phyloP scores from a whole-genome alignment of 495 filamentous ascomycete genomes.

The Patellaria atrata region DNA sequence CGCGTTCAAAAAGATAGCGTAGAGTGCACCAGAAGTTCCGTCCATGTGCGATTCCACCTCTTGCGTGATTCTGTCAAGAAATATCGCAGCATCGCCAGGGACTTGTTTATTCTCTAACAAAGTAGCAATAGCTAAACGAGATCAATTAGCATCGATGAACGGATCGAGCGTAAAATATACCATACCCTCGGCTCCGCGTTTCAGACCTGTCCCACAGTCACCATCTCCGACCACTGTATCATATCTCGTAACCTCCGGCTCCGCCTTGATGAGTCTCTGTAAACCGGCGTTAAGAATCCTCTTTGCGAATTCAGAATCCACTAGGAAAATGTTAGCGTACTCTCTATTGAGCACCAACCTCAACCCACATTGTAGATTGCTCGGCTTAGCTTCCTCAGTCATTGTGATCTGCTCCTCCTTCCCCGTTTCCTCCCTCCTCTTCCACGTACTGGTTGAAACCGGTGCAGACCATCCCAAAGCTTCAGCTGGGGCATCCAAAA shows the following conservation, averaged over 20 bases:
- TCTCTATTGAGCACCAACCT: too few species aligned
- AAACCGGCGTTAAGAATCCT: slow-evolving; percentile 52
- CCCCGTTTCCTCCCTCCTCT: slow-evolving; percentile 22
- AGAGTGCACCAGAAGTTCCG: slow-evolving; percentile 87
- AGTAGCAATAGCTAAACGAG: slow-evolving; percentile 45
- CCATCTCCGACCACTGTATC: slow-evolving; percentile 93
- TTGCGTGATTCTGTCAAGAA: slow-evolving; percentile 60
- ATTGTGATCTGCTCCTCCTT: slow-evolving; percentile 21
- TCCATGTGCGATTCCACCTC: slow-evolving; percentile 89
- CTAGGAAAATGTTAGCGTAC: slow-evolving; percentile 24
- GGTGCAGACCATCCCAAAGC: slow-evolving; percentile 73
- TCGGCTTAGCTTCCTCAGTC: slow-evolving; percentile 40
- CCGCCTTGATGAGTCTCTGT: slow-evolving; percentile 54
- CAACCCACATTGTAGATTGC: slow-evolving; percentile 48
- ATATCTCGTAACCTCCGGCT: slow-evolving; percentile 73
- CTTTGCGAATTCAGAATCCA: slow-evolving; percentile 45
- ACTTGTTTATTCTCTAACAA: slow-evolving; percentile 43
- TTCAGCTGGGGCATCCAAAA: slow-evolving; percentile 75
- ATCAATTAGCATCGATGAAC: not conserved
- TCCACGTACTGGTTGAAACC: slow-evolving; percentile 42
- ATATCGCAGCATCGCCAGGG: slow-evolving; percentile 53
- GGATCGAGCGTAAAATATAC: too few species aligned
- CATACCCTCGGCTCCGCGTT: slow-evolving; percentile 73
- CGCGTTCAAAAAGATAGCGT: slow-evolving; percentile 90
- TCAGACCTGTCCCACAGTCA: slow-evolving; percentile 84